phyloP scores from a whole-genome alignment of 2,329 filamentous ascomycete species.

The Blastomyces emzantsi region DNA sequence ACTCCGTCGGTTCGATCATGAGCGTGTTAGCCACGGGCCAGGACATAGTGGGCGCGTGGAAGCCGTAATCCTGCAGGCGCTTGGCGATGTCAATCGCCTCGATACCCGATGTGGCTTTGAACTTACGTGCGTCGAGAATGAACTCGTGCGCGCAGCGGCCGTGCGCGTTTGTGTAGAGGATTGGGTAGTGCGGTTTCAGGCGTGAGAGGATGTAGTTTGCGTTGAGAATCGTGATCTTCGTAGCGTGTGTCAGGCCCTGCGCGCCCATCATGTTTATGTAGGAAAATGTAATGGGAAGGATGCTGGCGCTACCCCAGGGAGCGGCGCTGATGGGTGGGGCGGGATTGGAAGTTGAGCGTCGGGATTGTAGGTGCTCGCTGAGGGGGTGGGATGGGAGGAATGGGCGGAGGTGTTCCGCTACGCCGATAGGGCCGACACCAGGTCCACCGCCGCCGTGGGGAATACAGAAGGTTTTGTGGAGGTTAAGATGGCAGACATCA shows the following conservation, averaged over 20 bases:
- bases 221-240: conserved; percentile 86
- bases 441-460: conserved; percentile 92
- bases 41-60: conserved; percentile 95
- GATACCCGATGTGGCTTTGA: conserved; percentile 72
- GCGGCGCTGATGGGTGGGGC: conserved; percentile 67
- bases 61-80: conserved; percentile 92
- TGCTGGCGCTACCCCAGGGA: conserved; percentile 78
- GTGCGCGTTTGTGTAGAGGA: conserved; percentile 86
- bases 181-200: conserved; percentile 74
- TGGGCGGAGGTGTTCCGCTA: conserved; percentile 67
- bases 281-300: conserved; percentile 87
- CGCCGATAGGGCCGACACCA: conserved; percentile 87
- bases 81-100: conserved; percentile 95
- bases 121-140: conserved; percentile 79
- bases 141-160: conserved; percentile 94
- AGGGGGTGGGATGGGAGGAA: conserved; percentile 67
- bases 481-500: conserved; percentile 92
- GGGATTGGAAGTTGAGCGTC: conserved; percentile 37
- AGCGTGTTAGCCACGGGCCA: conserved; percentile 93
- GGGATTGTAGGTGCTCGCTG: conserved; percentile 39
- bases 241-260: conserved; percentile 75
- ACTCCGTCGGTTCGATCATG: conserved; percentile 97
- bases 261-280: conserved; percentile 93
- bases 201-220: conserved; percentile 93
- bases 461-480: conserved; percentile 99